Conservation (phyloP, 495 filamentous ascomycete species). For the Penicillium egyptiacum region DNA sequence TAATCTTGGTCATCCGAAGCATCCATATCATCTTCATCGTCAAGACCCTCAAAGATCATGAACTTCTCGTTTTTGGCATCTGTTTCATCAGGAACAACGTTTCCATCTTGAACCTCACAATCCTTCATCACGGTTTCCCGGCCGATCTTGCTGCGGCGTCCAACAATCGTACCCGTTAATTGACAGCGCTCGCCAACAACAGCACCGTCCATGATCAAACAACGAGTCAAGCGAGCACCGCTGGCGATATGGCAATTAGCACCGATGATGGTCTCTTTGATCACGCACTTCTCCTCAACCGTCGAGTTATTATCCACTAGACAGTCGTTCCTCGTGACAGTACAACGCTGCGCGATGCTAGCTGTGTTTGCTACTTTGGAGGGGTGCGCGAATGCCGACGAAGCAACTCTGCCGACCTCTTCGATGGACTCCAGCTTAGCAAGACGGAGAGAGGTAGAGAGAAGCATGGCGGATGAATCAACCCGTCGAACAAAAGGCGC, state of each 20-base stretch:
- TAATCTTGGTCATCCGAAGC: slow-evolving; percentile 31
- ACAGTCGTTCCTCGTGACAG: slow-evolving; percentile 72
- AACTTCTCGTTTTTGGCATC: slow-evolving; percentile 85
- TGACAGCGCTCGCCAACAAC: slow-evolving; percentile 73
- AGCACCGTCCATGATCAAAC: slow-evolving; percentile 87
- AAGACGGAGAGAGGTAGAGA: slow-evolving; percentile 78
- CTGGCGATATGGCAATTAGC: slow-evolving; percentile 78
- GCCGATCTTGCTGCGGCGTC: slow-evolving; percentile 71
- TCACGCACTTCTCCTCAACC: slow-evolving; percentile 75
- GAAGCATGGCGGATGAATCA: slow-evolving; percentile 78
- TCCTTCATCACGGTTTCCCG: slow-evolving; percentile 74
- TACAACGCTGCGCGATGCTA: slow-evolving; percentile 70
- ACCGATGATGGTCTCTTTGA: slow-evolving; percentile 87
- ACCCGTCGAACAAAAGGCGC: slow-evolving; percentile 76
- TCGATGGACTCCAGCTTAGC: slow-evolving; percentile 74
- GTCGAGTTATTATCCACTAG: slow-evolving; percentile 83
- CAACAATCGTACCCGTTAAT: slow-evolving; percentile 80
- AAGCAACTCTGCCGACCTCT: slow-evolving; percentile 53
- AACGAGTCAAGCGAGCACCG: slow-evolving; percentile 76
- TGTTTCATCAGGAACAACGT: slow-evolving; percentile 75
- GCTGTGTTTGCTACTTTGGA: slow-evolving; percentile 79
- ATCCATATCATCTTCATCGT: slow-evolving; percentile 42
- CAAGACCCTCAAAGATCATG: slow-evolving; percentile 75
- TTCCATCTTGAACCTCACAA: slow-evolving; percentile 86
- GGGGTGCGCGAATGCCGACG: slow-evolving; percentile 70